Base-by-base conservation (phyloP, 441 rosid species). In the Sinapis alba region DNA sequence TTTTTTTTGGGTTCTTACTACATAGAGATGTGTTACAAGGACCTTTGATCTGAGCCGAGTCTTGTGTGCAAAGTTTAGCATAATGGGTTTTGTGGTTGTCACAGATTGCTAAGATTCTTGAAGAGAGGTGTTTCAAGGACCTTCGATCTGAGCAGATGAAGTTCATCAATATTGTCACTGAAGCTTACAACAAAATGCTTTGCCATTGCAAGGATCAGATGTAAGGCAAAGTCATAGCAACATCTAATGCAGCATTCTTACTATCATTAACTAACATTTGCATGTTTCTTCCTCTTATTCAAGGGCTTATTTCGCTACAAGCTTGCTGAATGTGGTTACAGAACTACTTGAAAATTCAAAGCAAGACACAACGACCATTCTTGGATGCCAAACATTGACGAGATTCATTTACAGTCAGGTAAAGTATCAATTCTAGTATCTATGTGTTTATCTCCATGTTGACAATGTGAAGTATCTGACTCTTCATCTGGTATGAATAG, bases 341-440 rank as follows among this genome's bases (percentile, higher is more conserved):
- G 97, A 94, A 75, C 86, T 96, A 75, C 83, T 96, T 78, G 98
- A 94, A 15, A 86, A 87, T 82, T 74, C 91, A 73, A 94, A 87
- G 83, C 89, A 87, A 80, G 92, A 94, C 73, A 72, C 88, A 66
- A 56, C 84, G 4, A 81, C 74, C 73, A 88, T 92, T 58, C 92
- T 90, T 78, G 98, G 98, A 70, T 94, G 98, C 86, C 92, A 94
- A 81, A 94, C 96, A 63, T 73, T 96, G 83, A 90, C 92, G 1
- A 87, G 76, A 45, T 96, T 96, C 85, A 90, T 96, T 74, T 88
- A 88, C 79, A 86, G 85, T 77, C 98, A 94, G 99, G 99, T 96
- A 54, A 65, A 2, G 2, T 9, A 2, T 45, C 16, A 12, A 13
- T 43, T 43, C 19, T 19, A 41, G 20, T 27, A 27, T 43, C 30